Evolutionary conservation across 2,329 filamentous ascomycete genomes (phyloP), one percentile per base, ranked within the genome.

Genomic region (Alternaria brassicae): DNA sequence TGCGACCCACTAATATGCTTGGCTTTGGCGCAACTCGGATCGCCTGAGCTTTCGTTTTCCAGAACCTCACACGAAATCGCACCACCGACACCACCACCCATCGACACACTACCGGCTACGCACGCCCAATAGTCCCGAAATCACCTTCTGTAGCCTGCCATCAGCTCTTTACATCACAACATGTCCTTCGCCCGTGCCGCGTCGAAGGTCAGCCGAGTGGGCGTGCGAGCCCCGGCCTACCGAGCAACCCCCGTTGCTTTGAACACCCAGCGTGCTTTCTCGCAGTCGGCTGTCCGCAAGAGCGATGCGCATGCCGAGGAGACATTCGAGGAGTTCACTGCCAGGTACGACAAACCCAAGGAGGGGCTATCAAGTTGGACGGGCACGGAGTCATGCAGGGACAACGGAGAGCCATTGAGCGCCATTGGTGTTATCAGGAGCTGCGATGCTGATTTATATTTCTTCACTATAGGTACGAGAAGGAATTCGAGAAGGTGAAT

Each of bases 271-370:
- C 73, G 74, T 66, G 70, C 73, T 66, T 84, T 86, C 73, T 85
- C 85, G 72, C 85, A 84, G 73, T 81, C 81, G 69, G 83, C 76
- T 54, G 69, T 71, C 55, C 72, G 69, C 72, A 78, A 69, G 64
- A 75, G 68, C 62, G 82, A 85, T 66, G 81, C 81, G 77, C 91
- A 96, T 82, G 87, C 89, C 78, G 95, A 99, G 82, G 95, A 99
- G 89, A 96, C 91, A 76, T 99, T 97, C 75, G 95, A 99, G 86
- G 93, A 98, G 85, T 99, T 99, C 83, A 93, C 91, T 82, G 91
- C 93, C 75, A 93, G 95, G 95, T 99, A 91, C 72, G 84, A 70
- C 64, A 60, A 62, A 63, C 61, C 66, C 41, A 37, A 50, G 63
- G 67, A 62, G 65, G 61, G 67, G 62, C 62, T 63, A 51, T 53